These are phyloP conservation scores for Anisodus tanguticus DNA, from an alignment of 257 asterid species.

Conservation along the genomic window DNA sequence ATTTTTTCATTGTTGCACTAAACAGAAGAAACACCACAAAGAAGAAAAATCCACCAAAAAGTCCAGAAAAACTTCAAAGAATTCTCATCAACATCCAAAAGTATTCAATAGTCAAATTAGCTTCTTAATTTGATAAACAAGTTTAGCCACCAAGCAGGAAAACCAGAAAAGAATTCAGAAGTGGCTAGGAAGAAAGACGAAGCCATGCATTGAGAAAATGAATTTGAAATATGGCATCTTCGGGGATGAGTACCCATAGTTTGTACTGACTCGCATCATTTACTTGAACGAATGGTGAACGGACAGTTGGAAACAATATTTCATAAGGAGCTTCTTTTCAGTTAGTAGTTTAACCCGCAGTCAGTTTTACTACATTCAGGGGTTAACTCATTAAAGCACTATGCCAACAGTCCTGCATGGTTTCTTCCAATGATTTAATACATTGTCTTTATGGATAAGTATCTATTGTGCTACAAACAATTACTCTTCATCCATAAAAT, in stretches of 20 bases:
- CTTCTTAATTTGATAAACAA: not conserved
- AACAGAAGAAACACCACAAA: not conserved
- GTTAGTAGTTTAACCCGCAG: not conserved
- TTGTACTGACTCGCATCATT: not conserved
- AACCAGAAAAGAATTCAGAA: not conserved
- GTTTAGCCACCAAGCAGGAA: conserved; percentile 2
- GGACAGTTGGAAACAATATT: too few species aligned
- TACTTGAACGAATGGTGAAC: not conserved
- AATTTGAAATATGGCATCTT: not conserved
- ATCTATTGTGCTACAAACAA: not conserved
- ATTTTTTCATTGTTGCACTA: not conserved
- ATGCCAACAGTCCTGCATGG: not conserved
- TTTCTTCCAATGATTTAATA: not conserved
- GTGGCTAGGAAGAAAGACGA: not conserved
- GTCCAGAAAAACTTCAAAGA: not conserved
- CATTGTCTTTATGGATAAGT: not conserved
- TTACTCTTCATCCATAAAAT: not conserved
- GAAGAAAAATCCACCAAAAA: not conserved
- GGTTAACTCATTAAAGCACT: not conserved
- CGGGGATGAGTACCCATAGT: not conserved
- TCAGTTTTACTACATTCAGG: not conserved
- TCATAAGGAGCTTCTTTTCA: not conserved
- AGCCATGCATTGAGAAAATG: not conserved
- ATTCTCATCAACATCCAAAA: not conserved
- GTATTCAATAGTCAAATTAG: not conserved